These are phyloP conservation scores for Gamarada debralockiae DNA, from an alignment of 495 filamentous ascomycete species.

Conservation along the genomic window DNA sequence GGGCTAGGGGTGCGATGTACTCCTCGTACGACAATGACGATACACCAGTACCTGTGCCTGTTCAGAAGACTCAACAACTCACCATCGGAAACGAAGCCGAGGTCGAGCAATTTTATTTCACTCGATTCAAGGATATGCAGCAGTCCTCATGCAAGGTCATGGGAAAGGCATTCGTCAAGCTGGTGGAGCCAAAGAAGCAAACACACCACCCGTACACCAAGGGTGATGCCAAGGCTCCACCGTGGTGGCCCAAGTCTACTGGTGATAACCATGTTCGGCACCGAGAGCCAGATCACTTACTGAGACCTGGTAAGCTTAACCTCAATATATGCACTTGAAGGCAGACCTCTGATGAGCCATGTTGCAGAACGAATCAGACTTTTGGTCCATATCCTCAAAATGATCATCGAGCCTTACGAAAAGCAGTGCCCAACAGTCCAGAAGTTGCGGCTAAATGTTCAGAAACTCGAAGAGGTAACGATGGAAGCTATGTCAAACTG, in stretches of 20 bases:
- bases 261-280: constrained; percentile 48
- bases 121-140: constrained; percentile 62
- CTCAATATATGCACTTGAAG: background rate
- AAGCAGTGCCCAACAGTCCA: constrained; percentile 31
- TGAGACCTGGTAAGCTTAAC: constrained; percentile 60
- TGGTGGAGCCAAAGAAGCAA: constrained; percentile 84
- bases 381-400: constrained; percentile 57
- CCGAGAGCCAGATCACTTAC: constrained; percentile 82
- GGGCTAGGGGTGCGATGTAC: constrained; percentile 1
- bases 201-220: constrained; percentile 77
- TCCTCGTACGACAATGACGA: constrained; percentile 10
- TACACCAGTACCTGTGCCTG: constrained; percentile 10
- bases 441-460: constrained; percentile 31
- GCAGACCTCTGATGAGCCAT: background rate
- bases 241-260: constrained; percentile 73
- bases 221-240: constrained; percentile 60
- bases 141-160: constrained; percentile 72
- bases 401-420: constrained; percentile 42
- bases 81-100: constrained; percentile 53
- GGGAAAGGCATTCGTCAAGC: constrained; percentile 76
- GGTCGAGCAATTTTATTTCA: constrained; percentile 60
- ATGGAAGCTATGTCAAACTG: constrained; percentile 41
- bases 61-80: constrained; percentile 31
- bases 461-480: constrained; percentile 41
- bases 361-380: constrained; percentile 55